Evolutionary conservation across 768 basidiomycete genomes (phyloP).

Genomic region (Amanita thiersii): DNA sequence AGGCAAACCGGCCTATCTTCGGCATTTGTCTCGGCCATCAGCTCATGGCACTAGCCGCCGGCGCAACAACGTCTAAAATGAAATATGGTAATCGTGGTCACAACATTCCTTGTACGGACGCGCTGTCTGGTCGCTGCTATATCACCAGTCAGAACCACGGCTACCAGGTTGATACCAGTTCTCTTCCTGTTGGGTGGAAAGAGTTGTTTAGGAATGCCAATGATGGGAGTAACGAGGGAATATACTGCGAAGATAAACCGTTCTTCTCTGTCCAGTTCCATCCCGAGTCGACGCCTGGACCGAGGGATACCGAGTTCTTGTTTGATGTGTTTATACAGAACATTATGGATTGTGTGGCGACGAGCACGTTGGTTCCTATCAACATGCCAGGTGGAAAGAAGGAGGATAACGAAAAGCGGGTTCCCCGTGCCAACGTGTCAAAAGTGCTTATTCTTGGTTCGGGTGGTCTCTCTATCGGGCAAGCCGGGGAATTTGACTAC

Average conservation of each 20-base stretch:
- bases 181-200: conserved; percentile 82
- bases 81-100: conserved; percentile 99
- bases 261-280: conserved; percentile 99
- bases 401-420: conserved; percentile 70
- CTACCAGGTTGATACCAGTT: conserved; percentile 80
- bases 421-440: conserved; percentile 67
- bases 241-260: conserved; percentile 86
- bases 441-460: conserved; percentile 98
- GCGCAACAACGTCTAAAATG: conserved; percentile 95
- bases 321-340: conserved; percentile 96
- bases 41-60: conserved; percentile 89
- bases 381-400: conserved; percentile 73
- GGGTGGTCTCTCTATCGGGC: conserved; percentile 95
- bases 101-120: conserved; percentile 96
- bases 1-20: conserved; percentile 81
- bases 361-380: conserved; percentile 47
- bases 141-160: conserved; percentile 99
- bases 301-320: conserved; percentile 96
- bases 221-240: conserved; percentile 95
- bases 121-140: conserved; percentile 91
- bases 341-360: conserved; percentile 63
- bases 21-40: conserved; percentile 99
- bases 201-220: conserved; percentile 96
- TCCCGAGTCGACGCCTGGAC: conserved; percentile 94
- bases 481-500: conserved; percentile 99